A percentile compares a stretch with the other conserved stretches of the same genome.
These are phyloP conservation scores for Claviceps sp. DNA, from an alignment of 2,329 filamentous ascomycete species.

Conservation along the genomic window DNA sequence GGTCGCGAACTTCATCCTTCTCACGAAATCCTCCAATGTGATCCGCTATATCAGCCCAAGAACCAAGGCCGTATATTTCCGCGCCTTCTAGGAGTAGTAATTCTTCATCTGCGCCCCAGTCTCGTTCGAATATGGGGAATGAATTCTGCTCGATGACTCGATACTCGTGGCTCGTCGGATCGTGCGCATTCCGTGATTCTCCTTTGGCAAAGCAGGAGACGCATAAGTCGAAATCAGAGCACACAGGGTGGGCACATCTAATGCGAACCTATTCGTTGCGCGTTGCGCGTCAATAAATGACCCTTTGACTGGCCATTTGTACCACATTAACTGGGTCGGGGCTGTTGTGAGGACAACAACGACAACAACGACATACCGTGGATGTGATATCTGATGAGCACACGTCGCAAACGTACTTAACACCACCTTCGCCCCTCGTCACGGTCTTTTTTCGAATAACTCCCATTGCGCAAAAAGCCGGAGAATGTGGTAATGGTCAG, in stretches of 20 bases:
- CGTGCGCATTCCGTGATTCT: slow-evolving; percentile 67
- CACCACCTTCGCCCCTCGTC: slow-evolving; percentile 69
- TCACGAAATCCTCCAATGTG: slow-evolving; percentile 91
- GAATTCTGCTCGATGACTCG: slow-evolving; percentile 97
- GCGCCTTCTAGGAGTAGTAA: slow-evolving; percentile 84
- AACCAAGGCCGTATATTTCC: slow-evolving; percentile 90
- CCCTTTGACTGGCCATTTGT: neutral
- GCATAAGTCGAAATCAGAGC: slow-evolving; percentile 92
- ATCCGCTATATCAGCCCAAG: slow-evolving; percentile 95
- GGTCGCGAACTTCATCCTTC: slow-evolving; percentile 91
- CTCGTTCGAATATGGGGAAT: slow-evolving; percentile 85
- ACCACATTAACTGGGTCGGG: neutral
- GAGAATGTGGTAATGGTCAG: neutral
- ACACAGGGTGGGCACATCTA: slow-evolving; percentile 69
- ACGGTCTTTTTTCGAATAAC: slow-evolving; percentile 94
- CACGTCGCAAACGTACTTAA: slow-evolving; percentile 95
- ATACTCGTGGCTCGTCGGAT: slow-evolving; percentile 74
- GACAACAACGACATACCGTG: slow-evolving; percentile 49
- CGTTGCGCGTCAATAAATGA: slow-evolving; percentile 6
- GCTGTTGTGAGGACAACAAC: slow-evolving; percentile 19
- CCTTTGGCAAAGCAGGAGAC: slow-evolving; percentile 87
- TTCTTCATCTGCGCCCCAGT: slow-evolving; percentile 97
- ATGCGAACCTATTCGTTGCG: slow-evolving; percentile 62
- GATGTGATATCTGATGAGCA: slow-evolving; percentile 95
- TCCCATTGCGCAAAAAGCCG: slow-evolving; percentile 46